Base-by-base conservation (phyloP, 164 flowering plant genomes). In the Berberis thunbergii region DNA sequence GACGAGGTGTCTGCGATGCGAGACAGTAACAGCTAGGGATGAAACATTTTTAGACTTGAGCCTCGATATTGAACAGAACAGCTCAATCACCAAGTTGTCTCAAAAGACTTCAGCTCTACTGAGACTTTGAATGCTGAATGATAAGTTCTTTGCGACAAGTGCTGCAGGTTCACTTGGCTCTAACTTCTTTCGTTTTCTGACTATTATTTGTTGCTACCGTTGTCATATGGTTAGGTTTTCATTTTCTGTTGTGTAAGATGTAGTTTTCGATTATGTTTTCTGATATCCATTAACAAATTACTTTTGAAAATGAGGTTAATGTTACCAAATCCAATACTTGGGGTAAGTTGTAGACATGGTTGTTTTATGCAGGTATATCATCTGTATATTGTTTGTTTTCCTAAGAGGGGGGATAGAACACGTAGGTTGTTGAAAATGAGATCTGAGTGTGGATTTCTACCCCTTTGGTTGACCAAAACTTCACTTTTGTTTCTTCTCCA, bases 111-210 rank as follows among this genome's bases (percentile, higher is more conserved):
- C 76, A 95, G 99, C 68, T 91, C 99, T 48, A 95, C 99, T 0
- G 99, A 95, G 78, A 95, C 99, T 39, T 72, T 95, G 73, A 91
- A 95, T 74, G 99, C 98, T 0, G 97, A n/a, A 95, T 75, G 99
- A 95, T 71, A 95, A 95, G 73, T 95, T 95, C 76, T 95, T 80
- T 95, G 99, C 62, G 99, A 95, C 78, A 95, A 91, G 75, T 95
- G 99, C 79, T 86, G 99, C 86, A 95, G 72, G 75, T 49, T 42
- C 49, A 5, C 6, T 26, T 6, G 12, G n/a, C 39, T 13, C 13
- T 13, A 1, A 13, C 42, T 44, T 52, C 26, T 49, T 43, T 2
- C 6, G 13, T 4, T 66, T 10, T 57, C 43, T 6, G 10, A 7
- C 7, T n/a, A 3, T 59, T 49, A 41, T 64, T 26, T 8, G 9